Evolutionary conservation across 257 asterid species (phyloP).

Genomic region (Marsdenia floribunda): DNA sequence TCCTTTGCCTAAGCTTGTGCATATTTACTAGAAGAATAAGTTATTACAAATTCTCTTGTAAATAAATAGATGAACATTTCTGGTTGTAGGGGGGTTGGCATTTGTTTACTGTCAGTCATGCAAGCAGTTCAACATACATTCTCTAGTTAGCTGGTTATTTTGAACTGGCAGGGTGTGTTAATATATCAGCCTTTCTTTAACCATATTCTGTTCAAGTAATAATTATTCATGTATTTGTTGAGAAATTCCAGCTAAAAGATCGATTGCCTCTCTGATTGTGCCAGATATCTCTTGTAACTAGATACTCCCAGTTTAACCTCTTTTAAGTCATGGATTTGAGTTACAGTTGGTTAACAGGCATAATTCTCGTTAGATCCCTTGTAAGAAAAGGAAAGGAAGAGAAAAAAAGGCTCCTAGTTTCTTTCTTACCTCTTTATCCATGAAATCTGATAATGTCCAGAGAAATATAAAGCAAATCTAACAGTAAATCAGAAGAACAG

Average conservation of each 20-base stretch:
- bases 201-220: not conserved
- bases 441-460: not conserved
- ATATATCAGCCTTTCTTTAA: not conserved
- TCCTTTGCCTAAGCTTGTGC: conserved; percentile 10
- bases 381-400: too few species aligned
- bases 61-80: conserved; percentile 10
- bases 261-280: too few species aligned
- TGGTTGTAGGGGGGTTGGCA: not conserved
- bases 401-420: not conserved
- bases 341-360: too few species aligned
- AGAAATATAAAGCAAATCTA: too few species aligned
- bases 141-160: not conserved
- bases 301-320: not conserved
- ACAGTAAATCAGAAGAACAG: not conserved
- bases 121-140: not conserved
- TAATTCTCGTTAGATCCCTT: too few species aligned
- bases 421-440: not conserved
- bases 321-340: too few species aligned
- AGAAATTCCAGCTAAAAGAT: not conserved
- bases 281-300: too few species aligned
- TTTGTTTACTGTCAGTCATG: conserved; percentile 1
- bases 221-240: not conserved
- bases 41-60: conserved; percentile 12
- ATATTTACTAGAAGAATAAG: conserved; percentile 10
- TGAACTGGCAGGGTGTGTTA: not conserved